Base-by-base conservation (phyloP, 495 filamentous ascomycete genomes). In the Xylaria telfairii region DNA sequence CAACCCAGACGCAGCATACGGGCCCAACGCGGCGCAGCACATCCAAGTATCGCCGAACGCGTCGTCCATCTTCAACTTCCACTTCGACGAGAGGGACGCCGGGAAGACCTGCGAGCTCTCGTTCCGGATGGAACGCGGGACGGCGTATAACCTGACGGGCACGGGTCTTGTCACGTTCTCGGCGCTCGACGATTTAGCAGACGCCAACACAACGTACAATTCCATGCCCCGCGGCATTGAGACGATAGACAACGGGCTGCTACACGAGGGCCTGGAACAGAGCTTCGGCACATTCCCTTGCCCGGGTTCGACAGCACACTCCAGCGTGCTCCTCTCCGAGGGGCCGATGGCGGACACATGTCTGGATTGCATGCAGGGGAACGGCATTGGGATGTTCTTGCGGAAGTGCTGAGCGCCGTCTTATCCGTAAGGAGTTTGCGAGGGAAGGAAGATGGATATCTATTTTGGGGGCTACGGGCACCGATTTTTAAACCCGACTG, bases 1-100 rank as follows among this genome's bases (percentile, higher is more conserved):
- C 39, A 75, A 83, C 42, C 89, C 91, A 3, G 78, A 76, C 57
- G 72, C 67, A 1, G 42, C 65, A 12, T 75, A 76, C 56, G 76
- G 76, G 6, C 64, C 85, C 71, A 81, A 76, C 4, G 81, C 87
- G 3, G 71, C 76, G 15, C 88, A 89, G 37, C 88, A 86, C 59
- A 90, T 90, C 32, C 82, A 84, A n/a, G 77, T 92, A 17, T 85
- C 84, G 17, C 78, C 85, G 3, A 86, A 83, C 61, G 78, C 87
- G 61, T 90, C 90, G 28, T 85, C 85, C 30, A 81, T 91, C 60
- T 93, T 92, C 83, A 92, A 92, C 77, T 93, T 93, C 78, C 89
- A 91, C 72, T 86, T 93, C 57, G 87, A 87, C 0, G 51, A 78
- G 1, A 75, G 77, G 9, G 83, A 89, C 74, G 74, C 82, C 24